phyloP scores from a whole-genome alignment of 495 filamentous ascomycete species.

The Trichoderma reesei region DNA sequence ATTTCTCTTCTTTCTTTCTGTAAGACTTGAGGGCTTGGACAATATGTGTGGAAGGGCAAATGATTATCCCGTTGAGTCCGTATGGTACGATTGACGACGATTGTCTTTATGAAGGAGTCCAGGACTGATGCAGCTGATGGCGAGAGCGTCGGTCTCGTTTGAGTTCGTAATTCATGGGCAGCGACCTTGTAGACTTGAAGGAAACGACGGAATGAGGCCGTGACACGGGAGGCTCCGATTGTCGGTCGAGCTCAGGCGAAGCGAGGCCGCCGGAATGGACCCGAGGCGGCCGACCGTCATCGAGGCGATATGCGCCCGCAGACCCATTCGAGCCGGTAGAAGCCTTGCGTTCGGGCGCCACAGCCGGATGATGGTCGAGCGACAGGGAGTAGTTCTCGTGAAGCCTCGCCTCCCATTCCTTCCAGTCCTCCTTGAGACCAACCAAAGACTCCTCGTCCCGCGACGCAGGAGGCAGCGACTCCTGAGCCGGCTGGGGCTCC shows the following conservation, averaged over 20 bases:
- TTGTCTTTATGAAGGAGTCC: background rate
- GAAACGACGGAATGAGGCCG: background rate
- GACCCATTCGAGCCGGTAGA: slow-evolving; percentile 11
- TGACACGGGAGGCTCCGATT: background rate
- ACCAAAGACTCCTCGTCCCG: slow-evolving; percentile 9
- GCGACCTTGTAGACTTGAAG: background rate
- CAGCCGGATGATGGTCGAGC: background rate
- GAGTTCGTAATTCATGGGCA: background rate
- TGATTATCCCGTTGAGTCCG: background rate
- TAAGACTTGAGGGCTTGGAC: background rate
- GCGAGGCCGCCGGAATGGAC: background rate
- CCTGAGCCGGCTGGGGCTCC: background rate
- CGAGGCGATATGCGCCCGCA: background rate
- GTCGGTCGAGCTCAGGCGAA: background rate
- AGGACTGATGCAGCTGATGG: background rate
- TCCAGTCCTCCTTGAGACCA: slow-evolving; percentile 18
- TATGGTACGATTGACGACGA: background rate
- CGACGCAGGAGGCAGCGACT: slow-evolving; percentile 5
- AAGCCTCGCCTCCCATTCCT: slow-evolving; percentile 24
- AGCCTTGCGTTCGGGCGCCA: background rate
- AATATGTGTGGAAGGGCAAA: background rate
- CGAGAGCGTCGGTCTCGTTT: background rate
- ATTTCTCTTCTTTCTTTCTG: background rate
- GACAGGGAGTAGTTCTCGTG: slow-evolving; percentile 21
- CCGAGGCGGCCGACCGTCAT: background rate